Base-by-base conservation (phyloP, 2,329 filamentous ascomycete species). In the Fusarium mundagurra region DNA sequence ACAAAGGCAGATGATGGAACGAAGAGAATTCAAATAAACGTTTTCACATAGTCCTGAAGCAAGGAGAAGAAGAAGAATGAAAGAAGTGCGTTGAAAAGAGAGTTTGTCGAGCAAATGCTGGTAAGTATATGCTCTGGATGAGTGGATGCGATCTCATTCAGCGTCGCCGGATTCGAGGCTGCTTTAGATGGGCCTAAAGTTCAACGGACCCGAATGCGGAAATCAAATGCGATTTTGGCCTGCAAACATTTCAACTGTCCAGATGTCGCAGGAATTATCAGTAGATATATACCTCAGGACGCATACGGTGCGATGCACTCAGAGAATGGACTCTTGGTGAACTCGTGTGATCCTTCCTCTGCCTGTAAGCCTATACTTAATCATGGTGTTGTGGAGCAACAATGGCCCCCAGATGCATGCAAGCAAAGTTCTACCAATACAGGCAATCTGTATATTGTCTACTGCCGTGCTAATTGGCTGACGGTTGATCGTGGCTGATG, bases 11-110 rank as follows among this genome's bases (percentile, higher is more conserved):
- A 38, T n/a, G 44, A 70, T 60, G 64, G 44, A 70, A 65, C 67
- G 69, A 66, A 48, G 60, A 58, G 34, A 53, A 45, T 43, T 39
- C 34, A 58, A 71, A 31, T 22, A 48, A 53, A 44, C 58, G 34
- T 60, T 51, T 77, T 78, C 57, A 63, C 75, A 78, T 78, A 64
- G 51, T 58, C 67, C 48, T 64, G 33, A 33, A 59, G 57, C 53
- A 60, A 50, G 47, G 44, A 31, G 12, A 61, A 47, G 18, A 61
- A 39, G 45, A 68, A 38, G 39, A 44, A 50, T n/a, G 34, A 63
- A 51, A 43, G 60, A 64, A 57, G 58, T 51, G 50, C 51, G 50
- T 43, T 24, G 62, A 50, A 51, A 61, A 61, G 41, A 55, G 63
- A 74, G 69, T 73, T 75, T 74, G 67, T 74, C 38, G 53, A 68